Base-by-base conservation (phyloP, 345 rosid species). In the Dimocarpus longan region DNA sequence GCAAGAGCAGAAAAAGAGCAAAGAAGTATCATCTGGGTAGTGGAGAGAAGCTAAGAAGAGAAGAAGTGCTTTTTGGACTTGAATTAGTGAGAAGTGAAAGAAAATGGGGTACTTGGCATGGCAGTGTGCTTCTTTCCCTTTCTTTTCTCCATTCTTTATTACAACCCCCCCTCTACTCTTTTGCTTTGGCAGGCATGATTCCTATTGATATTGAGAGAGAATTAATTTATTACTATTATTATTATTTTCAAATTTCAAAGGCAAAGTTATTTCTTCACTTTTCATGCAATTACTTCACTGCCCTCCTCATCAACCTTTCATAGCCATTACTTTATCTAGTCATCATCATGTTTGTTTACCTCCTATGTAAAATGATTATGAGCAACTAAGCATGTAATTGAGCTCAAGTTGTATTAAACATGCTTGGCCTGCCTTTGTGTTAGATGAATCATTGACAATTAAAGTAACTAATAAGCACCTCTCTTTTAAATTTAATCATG, bases 121-220 rank as follows among this genome's bases (percentile, higher is more conserved):
- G 37, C 37, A 32, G 81, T 82, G 46, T 76, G 75, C 70, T 78
- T 81, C 80, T 75, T 68, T 76, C 74, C 77, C 65, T 68, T 71
- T 81, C 68, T 82, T 83, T 68, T 66, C 73, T 64, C 76, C 78
- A 75, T 89, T 84, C 86, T 92, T 92, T 89, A 89, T 82, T 80
- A 68, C 65, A 74, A 73, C 16, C 56, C 19, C 64, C 48, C 64
- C 80, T 60, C 70, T 57, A 63, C 77, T 87, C 79, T 91, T 88
- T 88, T 79, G 87, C 89, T 85, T 91, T 86, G 88, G 77, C 85
- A 83, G 86, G 73, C 84, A 84, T 84, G 78, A 88, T 85, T 87
- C 85, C 87, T 66, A 76, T 63, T 73, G 81, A 78, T 85, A 77
- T 78, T 81, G 77, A 76, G 74, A 78, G 76, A 79, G 76, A 11